Evolutionary conservation across 208 protist species (phyloP).

Genomic region (Trypanosoma platydactyli): DNA sequence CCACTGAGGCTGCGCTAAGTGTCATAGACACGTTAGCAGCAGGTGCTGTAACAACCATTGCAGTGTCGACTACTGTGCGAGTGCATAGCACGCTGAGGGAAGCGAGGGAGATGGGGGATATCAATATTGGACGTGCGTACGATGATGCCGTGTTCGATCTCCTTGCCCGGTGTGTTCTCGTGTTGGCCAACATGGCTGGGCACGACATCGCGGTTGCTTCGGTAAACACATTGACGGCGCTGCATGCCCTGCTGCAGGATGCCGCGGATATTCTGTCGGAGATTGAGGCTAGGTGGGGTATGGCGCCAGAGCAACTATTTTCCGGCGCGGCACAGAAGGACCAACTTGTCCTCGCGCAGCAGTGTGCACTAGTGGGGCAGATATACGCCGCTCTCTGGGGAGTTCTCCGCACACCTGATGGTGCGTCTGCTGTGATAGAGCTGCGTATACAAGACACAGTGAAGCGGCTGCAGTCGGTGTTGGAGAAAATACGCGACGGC

Average conservation of each 20-base stretch:
- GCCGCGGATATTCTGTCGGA: constrained; percentile 34
- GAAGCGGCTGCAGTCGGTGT: constrained; percentile 33
- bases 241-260: constrained; percentile 56
- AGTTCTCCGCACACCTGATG: constrained; percentile 49
- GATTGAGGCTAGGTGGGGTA: constrained; percentile 5
- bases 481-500: constrained; percentile 24
- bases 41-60: constrained; percentile 56
- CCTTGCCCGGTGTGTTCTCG: constrained; percentile 44
- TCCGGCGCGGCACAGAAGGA: not conserved
- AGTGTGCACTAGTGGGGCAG: constrained; percentile 56
- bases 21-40: constrained; percentile 55
- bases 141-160: constrained; percentile 47
- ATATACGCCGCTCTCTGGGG: constrained; percentile 71
- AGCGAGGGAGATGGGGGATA: not conserved
- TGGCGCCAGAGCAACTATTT: not conserved
- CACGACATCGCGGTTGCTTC: constrained; percentile 54
- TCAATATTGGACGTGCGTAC: constrained; percentile 26
- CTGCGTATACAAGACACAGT: constrained; percentile 43
- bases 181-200: constrained; percentile 46
- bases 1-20: constrained; percentile 50
- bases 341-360: constrained; percentile 44
- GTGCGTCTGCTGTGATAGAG: constrained; percentile 41
- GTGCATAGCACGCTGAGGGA: constrained; percentile 43
- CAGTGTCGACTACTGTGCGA: constrained; percentile 62
- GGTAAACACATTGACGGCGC: constrained; percentile 68